These are phyloP conservation scores for Eimeria falciformis DNA, from an alignment of 169 alveolate genomes.

Conservation along the genomic window DNA sequence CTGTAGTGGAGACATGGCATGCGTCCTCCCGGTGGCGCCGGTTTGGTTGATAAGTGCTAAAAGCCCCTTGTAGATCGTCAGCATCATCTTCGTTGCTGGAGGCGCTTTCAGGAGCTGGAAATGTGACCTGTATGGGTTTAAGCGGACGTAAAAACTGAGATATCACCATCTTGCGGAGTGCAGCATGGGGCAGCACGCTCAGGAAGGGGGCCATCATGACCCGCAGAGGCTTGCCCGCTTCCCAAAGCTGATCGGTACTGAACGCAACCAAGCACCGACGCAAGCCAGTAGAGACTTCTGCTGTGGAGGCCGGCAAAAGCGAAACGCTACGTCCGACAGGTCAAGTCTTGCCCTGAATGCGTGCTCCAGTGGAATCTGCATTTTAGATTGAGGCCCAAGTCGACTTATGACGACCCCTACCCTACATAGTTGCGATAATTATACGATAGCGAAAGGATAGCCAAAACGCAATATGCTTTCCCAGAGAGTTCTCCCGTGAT, in stretches of 20 bases:
- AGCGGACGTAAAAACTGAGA: background rate
- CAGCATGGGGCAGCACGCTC: constrained; percentile 9
- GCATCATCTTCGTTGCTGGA: background rate
- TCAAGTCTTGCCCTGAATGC: too few relatives aligned
- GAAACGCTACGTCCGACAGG: too few relatives aligned
- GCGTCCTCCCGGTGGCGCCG: background rate
- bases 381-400: too few relatives aligned
- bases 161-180: constrained; percentile 17
- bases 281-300: too few relatives aligned
- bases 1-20: background rate
- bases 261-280: background rate
- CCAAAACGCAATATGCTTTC: too few relatives aligned
- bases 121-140: background rate
- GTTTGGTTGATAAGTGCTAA: background rate
- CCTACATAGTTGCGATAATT: too few relatives aligned
- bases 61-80: background rate
- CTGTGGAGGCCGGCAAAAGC: too few relatives aligned
- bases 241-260: background rate
- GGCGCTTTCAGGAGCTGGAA: background rate
- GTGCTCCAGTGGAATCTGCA: too few relatives aligned
- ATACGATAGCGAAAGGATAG: too few relatives aligned
- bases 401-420: too few relatives aligned
- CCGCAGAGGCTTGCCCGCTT: background rate
- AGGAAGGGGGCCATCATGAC: background rate
- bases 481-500: too few relatives aligned